Percentiles rank a stretch among this genome's conserved stretches.
These are phyloP conservation scores for Podospora sp. DNA, from an alignment of 495 filamentous ascomycete genomes.

Conservation along the genomic window DNA sequence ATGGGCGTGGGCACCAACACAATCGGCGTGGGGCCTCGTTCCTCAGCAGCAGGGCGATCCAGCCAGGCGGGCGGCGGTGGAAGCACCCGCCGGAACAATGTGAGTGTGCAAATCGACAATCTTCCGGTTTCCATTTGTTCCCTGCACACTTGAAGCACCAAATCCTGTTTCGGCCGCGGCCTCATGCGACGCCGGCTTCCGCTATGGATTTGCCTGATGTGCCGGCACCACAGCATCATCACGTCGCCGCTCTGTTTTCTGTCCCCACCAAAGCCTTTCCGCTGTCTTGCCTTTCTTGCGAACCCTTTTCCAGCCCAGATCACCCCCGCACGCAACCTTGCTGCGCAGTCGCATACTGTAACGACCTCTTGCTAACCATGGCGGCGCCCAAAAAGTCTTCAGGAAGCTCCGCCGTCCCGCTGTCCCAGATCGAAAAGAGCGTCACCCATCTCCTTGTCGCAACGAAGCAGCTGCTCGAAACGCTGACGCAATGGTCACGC, in stretches of 20 bases:
- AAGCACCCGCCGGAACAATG: slow-evolving; percentile 52
- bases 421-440: slow-evolving; percentile 96
- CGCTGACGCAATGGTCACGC: slow-evolving; percentile 94
- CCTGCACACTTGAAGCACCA: slow-evolving; percentile 28
- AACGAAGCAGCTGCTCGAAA: slow-evolving; percentile 96
- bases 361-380: slow-evolving; percentile 26
- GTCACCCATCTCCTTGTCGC: slow-evolving; percentile 97
- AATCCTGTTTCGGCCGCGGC: slow-evolving; percentile 24
- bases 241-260: slow-evolving; percentile 1
- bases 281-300: background rate
- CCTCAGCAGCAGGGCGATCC: slow-evolving; percentile 40
- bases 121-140: slow-evolving; percentile 20
- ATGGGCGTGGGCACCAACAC: slow-evolving; percentile 38
- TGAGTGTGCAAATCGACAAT: slow-evolving; percentile 40
- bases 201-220: slow-evolving; percentile 18
- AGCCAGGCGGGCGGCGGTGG: slow-evolving; percentile 32
- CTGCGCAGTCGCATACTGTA: background rate
- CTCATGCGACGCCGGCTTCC: slow-evolving; percentile 22
- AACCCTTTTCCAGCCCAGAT: background rate
- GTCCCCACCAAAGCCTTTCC: background rate
- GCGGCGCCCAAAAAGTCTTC: slow-evolving; percentile 42
- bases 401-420: slow-evolving; percentile 50
- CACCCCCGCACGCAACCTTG: background rate
- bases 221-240: background rate
- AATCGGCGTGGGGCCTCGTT: slow-evolving; percentile 43